phyloP scores from a whole-genome alignment of 805 yeast genomes.

The Candida rishiriensis region DNA sequence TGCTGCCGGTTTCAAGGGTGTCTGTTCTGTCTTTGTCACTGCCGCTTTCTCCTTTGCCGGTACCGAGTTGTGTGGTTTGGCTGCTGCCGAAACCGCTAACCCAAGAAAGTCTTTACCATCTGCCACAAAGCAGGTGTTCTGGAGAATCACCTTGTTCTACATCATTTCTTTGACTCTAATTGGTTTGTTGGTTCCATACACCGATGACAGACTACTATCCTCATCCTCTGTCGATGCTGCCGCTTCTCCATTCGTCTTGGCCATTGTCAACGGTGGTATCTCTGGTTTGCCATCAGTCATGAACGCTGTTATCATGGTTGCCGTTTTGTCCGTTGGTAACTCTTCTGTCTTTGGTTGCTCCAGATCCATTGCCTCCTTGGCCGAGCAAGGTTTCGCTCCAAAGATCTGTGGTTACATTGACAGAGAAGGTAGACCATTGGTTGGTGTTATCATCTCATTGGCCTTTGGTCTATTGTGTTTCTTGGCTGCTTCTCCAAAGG shows the following conservation, averaged over 20 bases:
- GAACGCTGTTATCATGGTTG: conserved; percentile 68
- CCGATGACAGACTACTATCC: conserved; percentile 40
- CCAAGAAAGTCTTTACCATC: conserved; percentile 57
- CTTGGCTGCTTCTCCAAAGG: conserved; percentile 54
- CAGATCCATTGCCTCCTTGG: conserved; percentile 62
- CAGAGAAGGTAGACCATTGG: conserved; percentile 71
- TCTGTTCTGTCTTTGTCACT: conserved; percentile 59
- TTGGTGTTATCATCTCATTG: conserved; percentile 55
- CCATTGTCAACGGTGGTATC: conserved; percentile 58
- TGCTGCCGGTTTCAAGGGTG: conserved; percentile 53
- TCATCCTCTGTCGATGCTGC: conserved; percentile 47
- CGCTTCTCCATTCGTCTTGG: conserved; percentile 76
- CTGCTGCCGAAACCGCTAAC: conserved; percentile 63
- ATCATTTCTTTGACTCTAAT: conserved; percentile 48
- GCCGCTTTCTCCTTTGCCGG: conserved; percentile 65
- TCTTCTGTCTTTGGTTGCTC: conserved; percentile 72
- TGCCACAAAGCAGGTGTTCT: conserved; percentile 62
- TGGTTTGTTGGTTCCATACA: conserved; percentile 60
- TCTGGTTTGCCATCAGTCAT: conserved; percentile 65
- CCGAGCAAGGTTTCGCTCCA: conserved; percentile 71
- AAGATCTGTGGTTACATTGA: conserved; percentile 62
- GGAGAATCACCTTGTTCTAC: conserved; percentile 59
- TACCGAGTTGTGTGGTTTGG: conserved; percentile 60
- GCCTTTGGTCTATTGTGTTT: conserved; percentile 55
- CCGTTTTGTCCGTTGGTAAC: conserved; percentile 75